phyloP scores from a whole-genome alignment of 495 filamentous ascomycete genomes.

The Eremomyces bilateralis region DNA sequence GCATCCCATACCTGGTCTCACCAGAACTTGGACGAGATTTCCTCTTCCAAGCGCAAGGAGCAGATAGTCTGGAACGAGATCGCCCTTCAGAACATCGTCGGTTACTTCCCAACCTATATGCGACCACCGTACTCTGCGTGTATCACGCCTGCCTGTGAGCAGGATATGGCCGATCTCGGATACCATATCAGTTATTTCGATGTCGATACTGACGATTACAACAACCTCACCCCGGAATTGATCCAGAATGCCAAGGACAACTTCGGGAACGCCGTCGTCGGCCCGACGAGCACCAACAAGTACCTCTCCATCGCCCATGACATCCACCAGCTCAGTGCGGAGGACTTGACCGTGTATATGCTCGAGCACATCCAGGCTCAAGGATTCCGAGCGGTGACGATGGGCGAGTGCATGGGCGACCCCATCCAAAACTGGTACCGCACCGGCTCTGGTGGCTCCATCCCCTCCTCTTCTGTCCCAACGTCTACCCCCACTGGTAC shows the following conservation, averaged over 20 bases:
- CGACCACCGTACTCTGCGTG: constrained; percentile 64
- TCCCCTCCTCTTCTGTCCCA: constrained; percentile 8
- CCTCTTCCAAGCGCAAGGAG: constrained; percentile 30
- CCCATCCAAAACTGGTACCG: constrained; percentile 52
- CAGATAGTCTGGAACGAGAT: constrained; percentile 66
- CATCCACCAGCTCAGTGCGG: constrained; percentile 53
- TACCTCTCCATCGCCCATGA: constrained; percentile 62
- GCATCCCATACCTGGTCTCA: constrained; percentile 79
- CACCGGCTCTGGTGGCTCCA: constrained; percentile 8
- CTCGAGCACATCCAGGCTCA: constrained; percentile 30
- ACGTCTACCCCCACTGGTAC: no score
- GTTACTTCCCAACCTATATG: constrained; percentile 72
- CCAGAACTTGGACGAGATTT: constrained; percentile 39
- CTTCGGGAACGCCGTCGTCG: constrained; percentile 33
- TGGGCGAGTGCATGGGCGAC: constrained; percentile 56
- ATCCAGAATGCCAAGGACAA: constrained; percentile 58
- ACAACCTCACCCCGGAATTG: constrained; percentile 31
- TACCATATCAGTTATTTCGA: constrained; percentile 61
- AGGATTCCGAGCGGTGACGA: constrained; percentile 45
- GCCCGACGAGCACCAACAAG: constrained; percentile 22
- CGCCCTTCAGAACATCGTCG: constrained; percentile 56
- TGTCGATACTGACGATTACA: constrained; percentile 56
- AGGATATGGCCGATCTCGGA: constrained; percentile 38
- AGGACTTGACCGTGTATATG: constrained; percentile 58
- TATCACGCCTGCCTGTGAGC: constrained; percentile 31